Evolutionary conservation across 2,329 filamentous ascomycete species (phyloP).

Genomic region (Penicillium polonicum): DNA sequence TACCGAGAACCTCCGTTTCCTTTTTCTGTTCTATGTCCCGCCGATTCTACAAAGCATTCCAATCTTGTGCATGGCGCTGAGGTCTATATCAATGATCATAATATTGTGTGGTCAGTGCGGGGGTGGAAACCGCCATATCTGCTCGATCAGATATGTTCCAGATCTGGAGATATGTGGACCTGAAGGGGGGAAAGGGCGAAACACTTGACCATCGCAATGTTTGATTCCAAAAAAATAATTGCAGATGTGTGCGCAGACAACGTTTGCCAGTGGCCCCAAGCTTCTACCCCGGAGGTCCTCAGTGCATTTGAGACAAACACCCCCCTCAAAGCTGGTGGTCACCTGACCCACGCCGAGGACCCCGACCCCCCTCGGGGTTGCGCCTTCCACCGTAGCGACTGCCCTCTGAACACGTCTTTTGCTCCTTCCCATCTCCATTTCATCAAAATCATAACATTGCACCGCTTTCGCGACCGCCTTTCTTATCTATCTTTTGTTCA

Average conservation of each 20-base stretch:
- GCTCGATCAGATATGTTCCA: conserved; percentile 7
- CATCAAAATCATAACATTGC: not conserved
- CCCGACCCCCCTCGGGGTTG: conserved; percentile 6
- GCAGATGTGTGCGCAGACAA: conserved; percentile 1
- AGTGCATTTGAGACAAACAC: conserved; percentile 8
- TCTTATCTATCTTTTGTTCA: conserved; percentile 1
- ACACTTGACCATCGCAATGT: not conserved
- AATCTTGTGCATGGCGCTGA: not conserved
- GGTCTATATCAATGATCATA: conserved; percentile 12
- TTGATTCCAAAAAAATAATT: not conserved
- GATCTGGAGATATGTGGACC: conserved; percentile 1
- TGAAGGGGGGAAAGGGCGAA: not conserved
- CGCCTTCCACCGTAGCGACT: conserved; percentile 6
- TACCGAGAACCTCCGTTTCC: conserved; percentile 1
- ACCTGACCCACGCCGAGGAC: conserved; percentile 20
- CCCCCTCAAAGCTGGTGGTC: conserved; percentile 16
- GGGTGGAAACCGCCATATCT: conserved; percentile 17
- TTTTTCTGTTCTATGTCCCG: conserved; percentile 1
- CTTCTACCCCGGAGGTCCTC: conserved; percentile 20
- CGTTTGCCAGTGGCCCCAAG: conserved; percentile 3
- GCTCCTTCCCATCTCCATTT: conserved; percentile 10
- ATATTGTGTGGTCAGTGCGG: conserved; percentile 25
- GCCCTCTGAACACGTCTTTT: conserved; percentile 3
- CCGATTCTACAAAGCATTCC: not conserved
- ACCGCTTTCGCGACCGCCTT: not conserved